These are phyloP conservation scores for Trametes meyenii DNA, from an alignment of 768 basidiomycete species.

Conservation along the genomic window DNA sequence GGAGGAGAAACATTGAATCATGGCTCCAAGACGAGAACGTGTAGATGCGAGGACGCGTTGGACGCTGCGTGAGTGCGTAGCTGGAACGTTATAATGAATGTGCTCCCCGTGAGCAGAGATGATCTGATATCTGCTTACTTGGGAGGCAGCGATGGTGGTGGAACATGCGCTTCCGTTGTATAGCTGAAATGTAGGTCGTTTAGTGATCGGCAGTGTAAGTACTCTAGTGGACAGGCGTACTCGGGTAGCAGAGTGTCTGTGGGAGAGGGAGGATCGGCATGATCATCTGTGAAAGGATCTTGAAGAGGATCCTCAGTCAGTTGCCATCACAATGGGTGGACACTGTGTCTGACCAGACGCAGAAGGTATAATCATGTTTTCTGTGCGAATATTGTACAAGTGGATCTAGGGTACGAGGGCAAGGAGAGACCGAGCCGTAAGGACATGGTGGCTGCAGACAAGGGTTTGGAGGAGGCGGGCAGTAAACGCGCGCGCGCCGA, in stretches of 20 bases:
- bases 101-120: too few relatives aligned
- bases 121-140: constrained; percentile 4
- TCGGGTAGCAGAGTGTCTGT: constrained; percentile 14
- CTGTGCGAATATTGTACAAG: neutral
- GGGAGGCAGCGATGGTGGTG: constrained; percentile 12
- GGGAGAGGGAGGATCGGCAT: constrained; percentile 11
- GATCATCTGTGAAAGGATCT: constrained; percentile 21
- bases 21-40: constrained; percentile 41
- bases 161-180: neutral
- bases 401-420: neutral
- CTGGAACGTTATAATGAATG: neutral
- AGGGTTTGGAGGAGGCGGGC: neutral
- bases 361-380: neutral
- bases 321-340: neutral
- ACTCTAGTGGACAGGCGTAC: constrained; percentile 7
- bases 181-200: constrained; percentile 5
- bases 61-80: constrained; percentile 25
- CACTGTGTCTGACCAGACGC: neutral
- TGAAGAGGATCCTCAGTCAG: neutral
- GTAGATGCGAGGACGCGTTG: constrained; percentile 41
- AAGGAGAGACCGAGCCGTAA: neutral
- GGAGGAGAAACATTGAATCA: constrained; percentile 42
- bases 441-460: neutral
- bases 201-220: too few relatives aligned
- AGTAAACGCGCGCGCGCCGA: neutral